Base-by-base conservation (phyloP, 2,329 filamentous ascomycete genomes). In the Pseudogymnoascus sp. region DNA sequence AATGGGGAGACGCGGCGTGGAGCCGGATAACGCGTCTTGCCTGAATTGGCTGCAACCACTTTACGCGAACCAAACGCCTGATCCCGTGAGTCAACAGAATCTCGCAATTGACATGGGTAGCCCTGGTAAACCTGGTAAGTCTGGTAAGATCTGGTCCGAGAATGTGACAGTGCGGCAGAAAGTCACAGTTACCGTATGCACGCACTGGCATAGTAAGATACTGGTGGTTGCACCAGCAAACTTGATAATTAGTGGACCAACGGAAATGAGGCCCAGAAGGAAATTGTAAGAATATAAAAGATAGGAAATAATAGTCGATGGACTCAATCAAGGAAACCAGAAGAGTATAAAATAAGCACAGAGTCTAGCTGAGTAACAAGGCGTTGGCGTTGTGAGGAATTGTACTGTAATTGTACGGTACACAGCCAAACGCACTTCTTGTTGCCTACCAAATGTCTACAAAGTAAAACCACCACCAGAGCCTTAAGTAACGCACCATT, bases 11-110 rank as follows among this genome's bases (percentile, higher is more conserved):
- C 31, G 62, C 45, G 59, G 31, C 38, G n/a, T 31, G 38, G 43
- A 31, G 45, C 28, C 23, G 59, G 62, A 16, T 25, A 37, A 63
- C 62, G 62, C 60, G 60, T 61, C 28, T 40, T 35, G 21, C 18
- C 59, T 31, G 62, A 49, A 61, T 25, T 41, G 23, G 59, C 41
- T 60, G 49, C 37, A 49, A 41, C 23, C 61, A 59, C 61, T 62
- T 60, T 38, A 52, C 63, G 37, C 63, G 63, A 63, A 16, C 58
- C 58, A 60, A 60, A 60, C 58, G 33, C 58, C 58, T 40, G 58
- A 60, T 60, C 58, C 38, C 58, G 58, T 60, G 58, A 60, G 58
- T 60, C 58, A 60, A 41, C 38, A 8, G 21, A 40, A 60, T 55
- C 21, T 55, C 49, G 28, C 49, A 55, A 55, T 55, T 9, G 49